phyloP scores from a whole-genome alignment of 805 yeast species.

The Cyberlindnera mississippiensis region DNA sequence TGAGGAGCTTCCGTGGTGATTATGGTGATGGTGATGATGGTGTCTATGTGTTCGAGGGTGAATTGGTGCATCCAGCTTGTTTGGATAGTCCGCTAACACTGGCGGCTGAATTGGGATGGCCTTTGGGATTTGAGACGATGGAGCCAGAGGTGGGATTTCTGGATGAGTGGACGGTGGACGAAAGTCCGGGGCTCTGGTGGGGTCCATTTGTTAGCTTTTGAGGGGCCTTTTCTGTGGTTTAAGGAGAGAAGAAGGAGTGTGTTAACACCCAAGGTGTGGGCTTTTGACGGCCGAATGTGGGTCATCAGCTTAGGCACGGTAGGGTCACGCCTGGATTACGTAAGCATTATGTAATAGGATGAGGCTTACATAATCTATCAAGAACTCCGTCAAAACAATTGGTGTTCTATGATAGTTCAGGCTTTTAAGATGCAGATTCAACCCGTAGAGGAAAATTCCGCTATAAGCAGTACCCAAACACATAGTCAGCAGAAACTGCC shows the following conservation, averaged over 20 bases:
- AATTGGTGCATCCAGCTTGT: constrained; percentile 70
- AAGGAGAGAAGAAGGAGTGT: background rate
- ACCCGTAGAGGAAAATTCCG: too few relatives aligned
- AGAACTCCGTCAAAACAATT: too few relatives aligned
- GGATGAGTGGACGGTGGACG: constrained; percentile 66
- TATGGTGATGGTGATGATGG: constrained; percentile 15
- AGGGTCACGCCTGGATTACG: background rate
- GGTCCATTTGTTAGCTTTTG: constrained; percentile 64
- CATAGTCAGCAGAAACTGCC: too few relatives aligned
- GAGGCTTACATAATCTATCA: background rate
- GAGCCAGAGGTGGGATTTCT: constrained; percentile 58
- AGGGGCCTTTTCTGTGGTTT: background rate
- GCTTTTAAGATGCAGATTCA: too few relatives aligned
- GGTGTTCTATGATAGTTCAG: too few relatives aligned
- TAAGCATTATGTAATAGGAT: background rate
- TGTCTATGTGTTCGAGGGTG: constrained; percentile 38
- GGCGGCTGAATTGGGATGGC: constrained; percentile 74
- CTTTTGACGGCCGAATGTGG: constrained; percentile 3
- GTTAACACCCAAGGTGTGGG: background rate
- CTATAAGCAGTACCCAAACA: too few relatives aligned
- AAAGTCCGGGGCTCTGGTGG: constrained; percentile 87
- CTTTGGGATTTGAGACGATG: constrained; percentile 65
- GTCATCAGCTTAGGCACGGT: constrained; percentile 11
- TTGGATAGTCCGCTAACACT: constrained; percentile 70
- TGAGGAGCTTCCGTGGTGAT: too few relatives aligned